Evolutionary conservation across 306 rosid genomes (phyloP).

Genomic region (Abrus pulchellus): DNA sequence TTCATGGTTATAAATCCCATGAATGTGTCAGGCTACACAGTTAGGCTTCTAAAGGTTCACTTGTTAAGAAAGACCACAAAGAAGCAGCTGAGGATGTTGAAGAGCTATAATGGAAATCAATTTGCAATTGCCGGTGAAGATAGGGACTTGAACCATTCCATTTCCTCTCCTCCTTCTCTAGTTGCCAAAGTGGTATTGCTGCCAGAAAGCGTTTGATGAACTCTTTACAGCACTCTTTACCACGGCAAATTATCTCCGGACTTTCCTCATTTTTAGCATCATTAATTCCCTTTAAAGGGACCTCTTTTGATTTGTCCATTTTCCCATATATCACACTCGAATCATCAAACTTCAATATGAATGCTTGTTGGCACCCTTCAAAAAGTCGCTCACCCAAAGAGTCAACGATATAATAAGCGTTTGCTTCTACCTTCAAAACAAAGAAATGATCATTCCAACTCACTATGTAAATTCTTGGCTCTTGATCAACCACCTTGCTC

Average conservation of each 20-base stretch:
- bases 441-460: constrained; percentile 96
- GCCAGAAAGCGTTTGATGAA: constrained; percentile 78
- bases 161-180: constrained; percentile 64
- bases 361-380: constrained; percentile 74
- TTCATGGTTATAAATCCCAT: background rate
- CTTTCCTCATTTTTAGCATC: constrained; percentile 24
- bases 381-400: constrained; percentile 76
- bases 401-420: constrained; percentile 77
- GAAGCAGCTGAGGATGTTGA: constrained; percentile 30
- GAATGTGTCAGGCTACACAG: background rate
- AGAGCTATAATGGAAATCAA: constrained; percentile 74
- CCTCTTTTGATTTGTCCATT: constrained; percentile 22
- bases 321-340: constrained; percentile 58
- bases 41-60: constrained; percentile 42
- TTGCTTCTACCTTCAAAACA: constrained; percentile 68
- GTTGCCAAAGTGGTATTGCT: constrained; percentile 61
- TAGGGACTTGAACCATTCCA: constrained; percentile 38
- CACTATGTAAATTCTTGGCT: constrained; percentile 72
- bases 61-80: constrained; percentile 39
- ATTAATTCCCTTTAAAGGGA: background rate
- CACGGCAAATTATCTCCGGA: constrained; percentile 52
- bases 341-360: constrained; percentile 71
- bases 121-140: constrained; percentile 69
- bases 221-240: constrained; percentile 87
- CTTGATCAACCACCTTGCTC: constrained; percentile 16